These are phyloP conservation scores for Sporothrix humicola DNA, from an alignment of 2,329 filamentous ascomycete species.

Conservation along the genomic window DNA sequence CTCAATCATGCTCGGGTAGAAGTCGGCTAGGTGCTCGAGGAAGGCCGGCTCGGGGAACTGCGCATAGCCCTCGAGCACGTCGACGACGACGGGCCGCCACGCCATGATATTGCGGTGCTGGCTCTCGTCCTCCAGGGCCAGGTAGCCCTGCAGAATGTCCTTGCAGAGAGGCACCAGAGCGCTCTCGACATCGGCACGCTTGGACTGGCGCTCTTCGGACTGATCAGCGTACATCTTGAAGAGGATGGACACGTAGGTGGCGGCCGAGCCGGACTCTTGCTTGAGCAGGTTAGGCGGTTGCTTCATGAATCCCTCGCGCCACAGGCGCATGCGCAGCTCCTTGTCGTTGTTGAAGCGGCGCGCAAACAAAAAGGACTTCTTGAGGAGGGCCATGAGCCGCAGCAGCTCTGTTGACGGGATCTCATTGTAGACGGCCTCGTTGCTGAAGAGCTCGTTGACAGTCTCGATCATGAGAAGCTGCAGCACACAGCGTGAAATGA, in stretches of 20 bases:
- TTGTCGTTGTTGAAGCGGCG: slow-evolving; percentile 98
- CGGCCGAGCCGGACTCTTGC: slow-evolving; percentile 90
- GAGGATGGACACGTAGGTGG: slow-evolving; percentile 93
- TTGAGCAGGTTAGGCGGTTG: slow-evolving; percentile 97
- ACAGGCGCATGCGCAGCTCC: slow-evolving; percentile 89
- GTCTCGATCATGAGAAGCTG: slow-evolving; percentile 99
- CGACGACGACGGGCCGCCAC: slow-evolving; percentile 96
- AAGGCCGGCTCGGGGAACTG: slow-evolving; percentile 84
- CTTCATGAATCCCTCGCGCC: slow-evolving; percentile 99
- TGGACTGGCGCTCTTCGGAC: slow-evolving; percentile 78
- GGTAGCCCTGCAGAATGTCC: slow-evolving; percentile 88
- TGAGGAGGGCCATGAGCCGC: slow-evolving; percentile 89
- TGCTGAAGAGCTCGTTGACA: slow-evolving; percentile 97
- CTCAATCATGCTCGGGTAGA: slow-evolving; percentile 86
- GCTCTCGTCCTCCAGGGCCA: slow-evolving; percentile 88
- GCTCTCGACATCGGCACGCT: slow-evolving; percentile 81
- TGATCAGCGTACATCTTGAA: slow-evolving; percentile 97
- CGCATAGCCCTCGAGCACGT: slow-evolving; percentile 91
- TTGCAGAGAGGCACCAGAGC: slow-evolving; percentile 93
- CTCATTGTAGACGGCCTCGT: slow-evolving; percentile 89
- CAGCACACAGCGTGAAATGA: slow-evolving; percentile 97
- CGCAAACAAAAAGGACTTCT: slow-evolving; percentile 95
- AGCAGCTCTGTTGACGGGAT: slow-evolving; percentile 91
- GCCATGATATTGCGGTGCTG: slow-evolving; percentile 97
- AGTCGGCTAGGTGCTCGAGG: slow-evolving; percentile 75